Evolutionary conservation across 768 basidiomycete genomes (phyloP).

Genomic region (Hypholoma fasciculare): DNA sequence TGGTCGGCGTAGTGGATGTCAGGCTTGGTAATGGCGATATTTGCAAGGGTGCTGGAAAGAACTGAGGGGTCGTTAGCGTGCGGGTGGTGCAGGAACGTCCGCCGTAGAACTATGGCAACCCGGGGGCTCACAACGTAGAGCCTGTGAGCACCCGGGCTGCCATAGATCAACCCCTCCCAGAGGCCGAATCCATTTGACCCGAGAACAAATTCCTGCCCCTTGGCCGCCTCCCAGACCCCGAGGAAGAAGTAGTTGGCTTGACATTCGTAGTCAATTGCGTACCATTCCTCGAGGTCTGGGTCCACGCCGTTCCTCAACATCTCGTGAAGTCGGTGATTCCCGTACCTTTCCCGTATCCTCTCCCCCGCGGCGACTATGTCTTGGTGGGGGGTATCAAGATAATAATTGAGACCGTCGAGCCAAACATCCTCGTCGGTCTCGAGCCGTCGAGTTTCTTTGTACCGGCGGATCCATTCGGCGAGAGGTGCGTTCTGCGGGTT

Average conservation of each 20-base stretch:
- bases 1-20: conserved; percentile 12
- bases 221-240: conserved; percentile 34
- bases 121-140: conserved; percentile 37
- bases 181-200: conserved; percentile 30
- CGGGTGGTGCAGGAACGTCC: conserved; percentile 13
- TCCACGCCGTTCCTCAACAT: conserved; percentile 21
- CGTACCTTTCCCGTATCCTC: conserved; percentile 20
- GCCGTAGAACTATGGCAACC: conserved; percentile 29
- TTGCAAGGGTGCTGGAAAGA: conserved; percentile 22
- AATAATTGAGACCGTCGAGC: conserved; percentile 30
- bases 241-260: conserved; percentile 29
- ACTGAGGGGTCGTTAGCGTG: conserved; percentile 17
- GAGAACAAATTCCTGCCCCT: conserved; percentile 32
- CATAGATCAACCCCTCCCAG: conserved; percentile 30
- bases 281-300: conserved; percentile 22
- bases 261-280: conserved; percentile 26
- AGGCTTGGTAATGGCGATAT: conserved; percentile 20
- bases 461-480: conserved; percentile 22
- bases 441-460: conserved; percentile 19
- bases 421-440: conserved; percentile 25
- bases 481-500: conserved; percentile 22
- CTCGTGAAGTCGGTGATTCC: conserved; percentile 14
- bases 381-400: conserved; percentile 30
- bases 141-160: conserved; percentile 22
- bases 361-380: conserved; percentile 24